Evolutionary conservation across 345 rosid genomes (phyloP), one percentile per base, ranked within the genome.

Genomic region (Populus simonii): DNA sequence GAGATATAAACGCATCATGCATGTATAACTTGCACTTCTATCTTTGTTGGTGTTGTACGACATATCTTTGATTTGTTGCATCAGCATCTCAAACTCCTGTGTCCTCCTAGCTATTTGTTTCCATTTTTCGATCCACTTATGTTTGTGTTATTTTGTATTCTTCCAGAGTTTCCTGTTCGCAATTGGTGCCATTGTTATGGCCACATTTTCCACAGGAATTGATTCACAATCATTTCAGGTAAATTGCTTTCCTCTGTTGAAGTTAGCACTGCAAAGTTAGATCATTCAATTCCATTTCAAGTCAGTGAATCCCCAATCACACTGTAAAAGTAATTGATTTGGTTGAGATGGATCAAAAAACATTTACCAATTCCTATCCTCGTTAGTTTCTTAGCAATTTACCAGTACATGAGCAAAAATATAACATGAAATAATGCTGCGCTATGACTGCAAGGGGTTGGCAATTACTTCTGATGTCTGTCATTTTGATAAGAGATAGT

Each of bases 141-240:
- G 35, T 66, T 66, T 76, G 69, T 74, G 62, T 66, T 59, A 41
- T 41, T 33, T 38, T 62, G 20, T 43, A 4, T 29, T 70, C 35
- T 66, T 71, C 8, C 86, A 93, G 98, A 83, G 98, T 82, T 94
- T 94, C 84, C 76, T 94, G 70, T 86, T 93, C 43, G 98, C 94
- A 17, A 86, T 94, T 75, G 86, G 91, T 66, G 93, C 97, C 65
- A 87, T 90, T 59, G 98, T 94, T 80, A 87, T 89, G 84, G 95
- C 98, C 69, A 94, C 97, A 43, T 94, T 93, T 83, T 94, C 98
- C 51, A 94, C 98, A 0, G 97, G 98, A 67, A 88, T 94, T 20
- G 98, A 92, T 78, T 94, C 97, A 25, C 86, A 93, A 76, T 90
- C 97, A 12, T 94, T 94, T 81, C 89, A 87, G 88, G 97, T 93